Conservation (phyloP, 2,329 filamentous ascomycete species). For the Gremmenia infestans region DNA sequence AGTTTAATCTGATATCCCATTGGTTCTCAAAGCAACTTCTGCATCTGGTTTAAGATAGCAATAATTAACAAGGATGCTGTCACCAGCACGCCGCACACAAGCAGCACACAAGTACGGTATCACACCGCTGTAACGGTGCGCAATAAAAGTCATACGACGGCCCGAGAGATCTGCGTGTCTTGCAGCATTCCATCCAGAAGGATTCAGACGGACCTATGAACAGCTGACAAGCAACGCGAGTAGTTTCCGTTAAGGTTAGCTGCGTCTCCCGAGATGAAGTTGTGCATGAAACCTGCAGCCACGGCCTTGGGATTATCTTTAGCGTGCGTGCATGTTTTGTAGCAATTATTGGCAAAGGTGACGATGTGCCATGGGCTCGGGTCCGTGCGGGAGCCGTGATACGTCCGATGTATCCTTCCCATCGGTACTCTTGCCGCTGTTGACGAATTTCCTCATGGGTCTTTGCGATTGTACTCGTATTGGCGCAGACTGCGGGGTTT, state of each 20-base stretch:
- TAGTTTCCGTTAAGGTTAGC: background rate
- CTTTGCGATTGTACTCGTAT: background rate
- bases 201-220: background rate
- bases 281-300: background rate
- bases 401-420: background rate
- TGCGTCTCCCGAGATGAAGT: background rate
- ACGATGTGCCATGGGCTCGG: background rate
- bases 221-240: background rate
- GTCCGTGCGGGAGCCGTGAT: background rate
- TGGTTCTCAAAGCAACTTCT: background rate
- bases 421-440: background rate
- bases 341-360: too few relatives aligned
- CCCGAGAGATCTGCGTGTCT: background rate
- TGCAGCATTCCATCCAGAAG: background rate
- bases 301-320: background rate
- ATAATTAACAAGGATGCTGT: background rate
- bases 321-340: too few relatives aligned
- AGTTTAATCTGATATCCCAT: background rate
- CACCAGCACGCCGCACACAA: background rate
- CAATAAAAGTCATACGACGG: background rate
- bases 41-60: background rate
- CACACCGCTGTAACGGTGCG: background rate
- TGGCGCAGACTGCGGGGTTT: background rate
- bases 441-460: background rate
- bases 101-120: background rate